Evolutionary conservation across 352 stramenopile species (phyloP), one percentile per base, ranked within the genome.

Genomic region (Globisporangium cederbergense): DNA sequence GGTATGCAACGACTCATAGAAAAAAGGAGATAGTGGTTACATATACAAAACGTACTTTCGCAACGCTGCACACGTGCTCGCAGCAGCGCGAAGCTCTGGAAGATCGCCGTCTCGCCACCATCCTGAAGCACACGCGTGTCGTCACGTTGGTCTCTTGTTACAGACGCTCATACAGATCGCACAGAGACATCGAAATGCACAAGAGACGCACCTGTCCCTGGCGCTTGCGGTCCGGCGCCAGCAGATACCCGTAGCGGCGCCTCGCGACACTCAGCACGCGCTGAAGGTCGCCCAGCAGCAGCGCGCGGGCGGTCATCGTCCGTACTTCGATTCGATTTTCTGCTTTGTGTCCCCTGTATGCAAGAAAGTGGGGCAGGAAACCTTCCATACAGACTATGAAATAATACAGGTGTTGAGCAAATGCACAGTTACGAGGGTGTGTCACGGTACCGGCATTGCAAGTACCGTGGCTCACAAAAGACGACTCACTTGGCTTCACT

Each of bases 241-340:
- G 62, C 3, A 80, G 60, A 61, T 80, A 90, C 2, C 83, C 83
- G 70, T 86, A 77, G 45, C 75, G 77, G 30, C 78, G 72, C 22
- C 83, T 58, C 16, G 77, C 83, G 40, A 91, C 68, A 62, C 80
- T 86, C 68, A 90, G 38, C 40, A 90, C 79, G 74, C 74, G 77
- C 76, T 91, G 83, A 61, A 91, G 83, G 67, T 89, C 83, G 74
- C 83, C 82, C 66, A 91, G 70, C 52, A 91, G 68, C 69, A 87
- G 76, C 18, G 73, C 74, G 43, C 82, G 80, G 53, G 70, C 70
- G 49, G 67, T 68, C 11, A 66, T 65, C 45, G 58, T 64, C 7
- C 51, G 50, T 10, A 36, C 9, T 30, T 58, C 1, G 28, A 30
- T 42, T 36, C 25, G 16, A 8, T 20, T n/a, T 9, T 9, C 22